Evolutionary conservation across 2,329 filamentous ascomycete genomes (phyloP), one percentile per base, ranked within the genome.

Genomic region (Pezizomycotina sp.): DNA sequence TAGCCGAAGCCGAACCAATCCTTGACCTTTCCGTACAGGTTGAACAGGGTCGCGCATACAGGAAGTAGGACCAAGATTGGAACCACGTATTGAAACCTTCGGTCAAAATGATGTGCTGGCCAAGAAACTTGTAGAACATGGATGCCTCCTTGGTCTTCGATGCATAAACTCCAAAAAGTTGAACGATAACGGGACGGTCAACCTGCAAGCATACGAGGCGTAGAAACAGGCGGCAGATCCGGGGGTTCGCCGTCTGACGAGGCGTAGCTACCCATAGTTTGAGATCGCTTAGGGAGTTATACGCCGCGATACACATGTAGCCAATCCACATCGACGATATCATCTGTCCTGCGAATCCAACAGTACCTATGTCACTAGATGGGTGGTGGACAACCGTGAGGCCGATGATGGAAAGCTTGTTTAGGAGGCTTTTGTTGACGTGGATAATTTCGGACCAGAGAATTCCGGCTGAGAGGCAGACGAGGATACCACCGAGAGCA

Each of bases 211-310:
- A 55, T 93, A 82, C 40, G 82, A 74, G 1, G 82, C 77, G 54
- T 95, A 98, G 83, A 91, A 98, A 49, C 86, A 91, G 1, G 89
- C 89, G 31, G 77, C 82, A 55, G 95, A 89, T 43, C 81, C 74
- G 40, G 91, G 86, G 0, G 89, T 98, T 53, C 92, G 89, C 38
- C 89, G 74, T 41, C 71, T 73, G 29, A 95, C 86, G 4, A 98
- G 65, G 89, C 86, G 21, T 89, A 74, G 31, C 91, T 89, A 38
- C 89, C 79, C 89, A 98, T n/a, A 93, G 83, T 53, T 89, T 91
- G 50, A 92, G 81, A 54, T 92, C 82, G 9, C 77, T 82, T 52
- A 98, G 75, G 5, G 83, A 84, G 38, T 73, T 78, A 32, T 95
- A 69, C 4, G 89, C 82, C 29, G 83, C 83, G 9, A 78, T 66